Base-by-base conservation (phyloP, 2,329 filamentous ascomycete genomes). In the Trichoderma sp. region DNA sequence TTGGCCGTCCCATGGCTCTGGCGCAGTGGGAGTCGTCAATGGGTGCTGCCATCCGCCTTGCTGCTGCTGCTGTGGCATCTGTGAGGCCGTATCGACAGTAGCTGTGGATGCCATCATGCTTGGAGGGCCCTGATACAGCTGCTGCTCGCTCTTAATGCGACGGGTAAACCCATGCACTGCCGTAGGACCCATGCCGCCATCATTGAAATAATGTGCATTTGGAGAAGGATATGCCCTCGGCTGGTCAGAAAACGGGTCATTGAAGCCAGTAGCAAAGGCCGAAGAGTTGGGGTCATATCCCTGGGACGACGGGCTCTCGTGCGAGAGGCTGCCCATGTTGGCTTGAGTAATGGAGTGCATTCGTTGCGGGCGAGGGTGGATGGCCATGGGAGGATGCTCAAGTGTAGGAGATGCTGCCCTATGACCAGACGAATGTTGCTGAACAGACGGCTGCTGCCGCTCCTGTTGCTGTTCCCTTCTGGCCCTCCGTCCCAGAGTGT, bases 171-270 rank as follows among this genome's bases (percentile, higher is more conserved):
- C 83, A 70, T 79, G 78, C 57, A 80, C 74, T 16, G 81, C 80
- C 40, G 81, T 80, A 66, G 79, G 75, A 6, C 63, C 63, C 56
- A 79, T 76, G 49, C 75, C 76, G 59, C 75, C 73, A 31, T 76
- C 74, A 53, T 73, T 75, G 72, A 77, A 80, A 72, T 75, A 80
- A 43, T 74, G 76, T 73, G 76, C 70, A 27, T 72, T 72, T 40
- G 73, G 72, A n/a, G 75, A 73, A 16, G 56, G 63, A 43, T 68
- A 55, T 37, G 31, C 29, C 24, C 75, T 72, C 5, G 77, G 70
- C 33, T 75, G 72, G 49, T 80, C 80, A 63, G 70, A 72, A 72
- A 82, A 82, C 1, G 81, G 81, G 65, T 82, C 81, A 37, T 82
- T 80, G 68, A 74, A 77, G 27, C 80, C 80, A 57, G 78, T 76